phyloP scores from a whole-genome alignment of 306 rosid genomes.

The Dryas alaskensis region DNA sequence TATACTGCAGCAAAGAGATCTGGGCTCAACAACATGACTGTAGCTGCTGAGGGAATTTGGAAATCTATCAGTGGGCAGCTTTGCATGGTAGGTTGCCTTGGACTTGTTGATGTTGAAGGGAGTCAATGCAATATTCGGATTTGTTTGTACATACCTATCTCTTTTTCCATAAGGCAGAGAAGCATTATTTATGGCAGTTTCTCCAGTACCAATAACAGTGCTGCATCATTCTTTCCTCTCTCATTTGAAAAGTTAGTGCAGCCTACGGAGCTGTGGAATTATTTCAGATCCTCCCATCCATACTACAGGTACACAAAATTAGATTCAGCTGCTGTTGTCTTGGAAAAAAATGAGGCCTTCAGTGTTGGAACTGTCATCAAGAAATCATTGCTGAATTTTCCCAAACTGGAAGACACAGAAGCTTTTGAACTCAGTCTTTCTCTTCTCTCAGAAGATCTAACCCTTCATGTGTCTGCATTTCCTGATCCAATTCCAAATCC shows the following conservation, averaged over 20 bases:
- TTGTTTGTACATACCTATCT: slow-evolving; percentile 69
- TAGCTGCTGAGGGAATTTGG: slow-evolving; percentile 89
- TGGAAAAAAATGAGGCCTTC: slow-evolving; percentile 63
- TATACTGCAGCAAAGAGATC: slow-evolving; percentile 64
- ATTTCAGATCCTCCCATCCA: slow-evolving; percentile 59
- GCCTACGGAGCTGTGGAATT: slow-evolving; percentile 70
- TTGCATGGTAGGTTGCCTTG: slow-evolving; percentile 92
- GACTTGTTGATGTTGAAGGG: slow-evolving; percentile 47
- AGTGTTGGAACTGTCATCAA: slow-evolving; percentile 59
- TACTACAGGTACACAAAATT: slow-evolving; percentile 60
- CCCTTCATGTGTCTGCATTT: slow-evolving; percentile 51
- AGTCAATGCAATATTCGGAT: slow-evolving; percentile 61
- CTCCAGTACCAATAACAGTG: slow-evolving; percentile 42
- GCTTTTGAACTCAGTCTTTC: slow-evolving; percentile 58
- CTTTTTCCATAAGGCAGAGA: slow-evolving; percentile 66
- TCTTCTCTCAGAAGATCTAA: slow-evolving; percentile 80
- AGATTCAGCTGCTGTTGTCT: slow-evolving; percentile 50
- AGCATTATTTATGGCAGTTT: slow-evolving; percentile 70
- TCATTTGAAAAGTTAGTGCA: slow-evolving; percentile 67
- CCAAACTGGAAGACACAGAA: slow-evolving; percentile 73
- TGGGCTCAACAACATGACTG: slow-evolving; percentile 66
- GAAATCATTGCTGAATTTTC: slow-evolving; percentile 73
- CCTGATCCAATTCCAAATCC: slow-evolving; percentile 44
- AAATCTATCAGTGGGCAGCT: slow-evolving; percentile 85
- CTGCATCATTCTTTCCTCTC: slow-evolving; percentile 58